phyloP scores from a whole-genome alignment of 2,329 filamentous ascomycete genomes.

The Aureobasidium pullulans region DNA sequence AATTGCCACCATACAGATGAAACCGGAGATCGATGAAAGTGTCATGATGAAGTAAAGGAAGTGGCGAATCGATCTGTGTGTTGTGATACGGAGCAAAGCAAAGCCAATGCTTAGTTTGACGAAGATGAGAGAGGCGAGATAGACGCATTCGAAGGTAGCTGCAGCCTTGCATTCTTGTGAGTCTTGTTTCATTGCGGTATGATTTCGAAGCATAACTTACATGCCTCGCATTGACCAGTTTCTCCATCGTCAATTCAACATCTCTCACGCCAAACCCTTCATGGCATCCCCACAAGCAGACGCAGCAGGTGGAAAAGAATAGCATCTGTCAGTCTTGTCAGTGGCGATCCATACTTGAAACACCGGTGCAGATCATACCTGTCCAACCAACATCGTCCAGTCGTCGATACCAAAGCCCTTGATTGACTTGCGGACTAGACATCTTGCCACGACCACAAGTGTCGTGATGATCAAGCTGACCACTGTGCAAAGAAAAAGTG shows the following conservation, averaged over 20 bases:
- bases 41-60: constrained; percentile 15
- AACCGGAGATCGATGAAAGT: constrained; percentile 16
- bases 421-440: constrained; percentile 10
- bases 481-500: neutral
- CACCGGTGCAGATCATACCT: neutral
- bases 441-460: constrained; percentile 14
- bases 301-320: constrained; percentile 10
- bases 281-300: constrained; percentile 3
- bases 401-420: constrained; percentile 16
- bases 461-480: constrained; percentile 10
- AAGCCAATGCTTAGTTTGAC: constrained; percentile 43
- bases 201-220: neutral
- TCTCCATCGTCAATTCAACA: constrained; percentile 1
- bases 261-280: constrained; percentile 15
- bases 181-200: too few relatives aligned
- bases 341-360: neutral
- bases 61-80: constrained; percentile 24
- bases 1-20: constrained; percentile 18
- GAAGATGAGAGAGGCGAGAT: constrained; percentile 38
- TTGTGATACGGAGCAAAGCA: constrained; percentile 43
- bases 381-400: constrained; percentile 13
- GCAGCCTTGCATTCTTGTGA: constrained; percentile 22
- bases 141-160: constrained; percentile 45
- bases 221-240: constrained; percentile 9
- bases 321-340: neutral